Base-by-base conservation (phyloP, 2,329 filamentous ascomycete species). In the Magnaporthiopsis incrustans region DNA sequence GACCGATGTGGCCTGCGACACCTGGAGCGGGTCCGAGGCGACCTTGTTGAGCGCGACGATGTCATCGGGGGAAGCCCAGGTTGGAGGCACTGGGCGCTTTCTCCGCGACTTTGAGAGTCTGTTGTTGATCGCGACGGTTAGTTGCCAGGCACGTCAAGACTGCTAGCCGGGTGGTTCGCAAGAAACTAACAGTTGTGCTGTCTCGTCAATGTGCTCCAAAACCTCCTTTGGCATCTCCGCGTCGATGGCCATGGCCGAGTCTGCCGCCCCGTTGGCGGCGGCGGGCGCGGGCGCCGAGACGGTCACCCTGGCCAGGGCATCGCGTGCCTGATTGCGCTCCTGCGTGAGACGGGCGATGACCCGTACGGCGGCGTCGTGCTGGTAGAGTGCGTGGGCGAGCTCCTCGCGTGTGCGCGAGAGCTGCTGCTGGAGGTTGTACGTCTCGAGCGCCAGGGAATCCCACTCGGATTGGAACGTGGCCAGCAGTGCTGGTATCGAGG, bases 381-480 rank as follows among this genome's bases (percentile, higher is more conserved):
- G 94, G 77, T 99, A 99, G 30, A 99, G 82, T 0, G 95, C 91
- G 1, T 92, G 95, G 64, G 92, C 92, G 64, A 99, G 85, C 79
- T 99, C 95, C 78, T 97, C 93, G 68, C 94, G 84, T 57, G 93
- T 96, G 74, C 96, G 91, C 62, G 89, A 84, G 67, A 99, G 82
- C 73, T 97, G 92, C 76, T 97, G 91, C 78, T 91, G 89, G 66
- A 98, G 80, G 69, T 91, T 95, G 76, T 92, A 97, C 62, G 92
- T 91, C 78, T 99, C 95, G 50, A 98, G 81, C 15, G 94, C 91
- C 59, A 97, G 80, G 11, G 93, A 89, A 75, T 99, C 95, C 95
- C 95, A 99, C 82, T 99, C 95, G 76, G 96, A 96, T 76, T 99
- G 95, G 76, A 99, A 98, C 56, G 93, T 90, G 61, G 91, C 90